Percentiles rank a stretch among this genome's conserved stretches.
These are phyloP conservation scores for Achaetomium macrosporum DNA, from an alignment of 2,329 filamentous ascomycete genomes.

Conservation along the genomic window DNA sequence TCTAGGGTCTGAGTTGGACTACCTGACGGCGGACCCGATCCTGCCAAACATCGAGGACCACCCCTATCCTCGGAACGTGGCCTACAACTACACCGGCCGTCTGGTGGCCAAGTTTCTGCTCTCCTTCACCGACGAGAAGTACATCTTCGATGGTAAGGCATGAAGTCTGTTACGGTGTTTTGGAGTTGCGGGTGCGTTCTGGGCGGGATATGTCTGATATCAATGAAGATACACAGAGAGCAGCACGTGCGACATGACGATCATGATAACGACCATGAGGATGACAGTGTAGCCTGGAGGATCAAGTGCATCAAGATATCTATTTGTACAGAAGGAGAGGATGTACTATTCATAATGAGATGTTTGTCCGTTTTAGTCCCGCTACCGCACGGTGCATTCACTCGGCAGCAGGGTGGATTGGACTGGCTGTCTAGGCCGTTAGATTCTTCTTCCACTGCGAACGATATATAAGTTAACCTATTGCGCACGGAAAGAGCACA, in stretches of 20 bases:
- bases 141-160: conserved; percentile 20
- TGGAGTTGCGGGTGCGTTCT: background rate
- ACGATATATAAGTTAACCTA: conserved; percentile 57
- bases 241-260: background rate
- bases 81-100: conserved; percentile 47
- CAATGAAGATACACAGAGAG: background rate
- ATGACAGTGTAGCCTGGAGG: background rate
- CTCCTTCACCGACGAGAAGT: conserved; percentile 47
- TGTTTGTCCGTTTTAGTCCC: conserved; percentile 62
- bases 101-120: conserved; percentile 49
- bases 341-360: conserved; percentile 18
- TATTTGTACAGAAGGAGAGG: background rate
- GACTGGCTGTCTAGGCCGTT: conserved; percentile 63
- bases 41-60: conserved; percentile 41
- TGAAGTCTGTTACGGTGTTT: background rate
- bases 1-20: conserved; percentile 38
- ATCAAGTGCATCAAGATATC: background rate
- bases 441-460: conserved; percentile 55
- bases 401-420: conserved; percentile 60
- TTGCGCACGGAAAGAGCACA: conserved; percentile 51
- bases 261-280: background rate
- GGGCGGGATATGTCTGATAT: background rate
- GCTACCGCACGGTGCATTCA: conserved; percentile 45
- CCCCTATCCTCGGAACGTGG: conserved; percentile 43
- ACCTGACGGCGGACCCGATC: conserved; percentile 42